These are phyloP conservation scores for Lachancea fermentati DNA, from an alignment of 805 yeast species.

Conservation along the genomic window DNA sequence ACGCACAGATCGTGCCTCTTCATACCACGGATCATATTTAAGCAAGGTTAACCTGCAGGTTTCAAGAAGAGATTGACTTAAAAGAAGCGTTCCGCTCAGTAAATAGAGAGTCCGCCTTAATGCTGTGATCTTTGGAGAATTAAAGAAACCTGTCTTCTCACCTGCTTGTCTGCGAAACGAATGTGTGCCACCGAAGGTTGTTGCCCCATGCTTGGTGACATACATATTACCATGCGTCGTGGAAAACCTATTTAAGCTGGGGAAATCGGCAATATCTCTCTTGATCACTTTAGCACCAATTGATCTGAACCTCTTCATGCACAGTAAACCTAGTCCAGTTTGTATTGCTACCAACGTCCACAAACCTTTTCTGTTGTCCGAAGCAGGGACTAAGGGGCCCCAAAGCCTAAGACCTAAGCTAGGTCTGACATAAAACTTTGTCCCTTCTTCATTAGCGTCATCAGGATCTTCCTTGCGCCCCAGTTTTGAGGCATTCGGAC, in stretches of 20 bases:
- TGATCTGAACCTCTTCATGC: slow-evolving; percentile 19
- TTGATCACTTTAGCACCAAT: slow-evolving; percentile 15
- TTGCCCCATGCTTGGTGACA: slow-evolving; percentile 11
- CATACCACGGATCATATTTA: slow-evolving; percentile 65
- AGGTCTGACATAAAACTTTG: slow-evolving; percentile 40
- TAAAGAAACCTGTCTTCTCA: slow-evolving; percentile 22
- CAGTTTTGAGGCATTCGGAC: slow-evolving; percentile 6
- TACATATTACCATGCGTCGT: slow-evolving; percentile 24
- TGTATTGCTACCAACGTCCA: slow-evolving; percentile 50
- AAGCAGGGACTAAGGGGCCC: slow-evolving; percentile 73
- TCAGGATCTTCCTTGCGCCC: slow-evolving; percentile 17
- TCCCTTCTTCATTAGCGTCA: slow-evolving; percentile 9
- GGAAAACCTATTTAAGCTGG: slow-evolving; percentile 32
- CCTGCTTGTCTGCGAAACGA: slow-evolving; percentile 17
- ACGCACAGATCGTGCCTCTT: slow-evolving; percentile 56
- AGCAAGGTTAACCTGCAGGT: slow-evolving; percentile 40
- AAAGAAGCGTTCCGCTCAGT: slow-evolving; percentile 40
- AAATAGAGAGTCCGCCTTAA: slow-evolving; percentile 31
- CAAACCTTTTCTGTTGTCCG: slow-evolving; percentile 54
- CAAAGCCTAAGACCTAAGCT: slow-evolving; percentile 54
- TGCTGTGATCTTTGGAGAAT: slow-evolving; percentile 25
- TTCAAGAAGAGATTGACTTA: slow-evolving; percentile 56
- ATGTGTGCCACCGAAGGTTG: slow-evolving; percentile 19
- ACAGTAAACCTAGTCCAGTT: slow-evolving; percentile 40
- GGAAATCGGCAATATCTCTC: slow-evolving; percentile 30